phyloP scores from a whole-genome alignment of 1,284 basidiomycete genomes.

The Naganishia liquefaciens region DNA sequence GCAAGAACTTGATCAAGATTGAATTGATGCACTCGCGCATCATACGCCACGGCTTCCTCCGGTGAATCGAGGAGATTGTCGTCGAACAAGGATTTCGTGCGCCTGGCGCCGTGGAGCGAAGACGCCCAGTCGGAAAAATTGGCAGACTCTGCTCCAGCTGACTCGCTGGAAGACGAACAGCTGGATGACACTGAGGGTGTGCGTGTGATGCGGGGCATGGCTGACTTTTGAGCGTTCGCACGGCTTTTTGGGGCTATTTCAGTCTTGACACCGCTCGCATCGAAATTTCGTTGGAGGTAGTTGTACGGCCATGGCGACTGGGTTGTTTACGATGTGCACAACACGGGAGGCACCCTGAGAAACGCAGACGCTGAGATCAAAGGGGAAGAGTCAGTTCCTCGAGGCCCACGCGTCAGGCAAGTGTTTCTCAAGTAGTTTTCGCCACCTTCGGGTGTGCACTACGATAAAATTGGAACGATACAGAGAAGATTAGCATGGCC shows the following conservation, averaged over 20 bases:
- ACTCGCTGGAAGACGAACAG: constrained; percentile 11
- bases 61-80: constrained; percentile 64
- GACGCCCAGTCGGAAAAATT: constrained; percentile 48
- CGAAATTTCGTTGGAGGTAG: too few relatives aligned
- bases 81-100: constrained; percentile 80
- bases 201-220: constrained; percentile 21
- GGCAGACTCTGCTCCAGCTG: constrained; percentile 35
- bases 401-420: background rate
- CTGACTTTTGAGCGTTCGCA: background rate
- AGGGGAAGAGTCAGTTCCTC: background rate
- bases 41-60: constrained; percentile 65
- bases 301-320: too few relatives aligned
- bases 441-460: constrained; percentile 37
- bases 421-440: background rate
- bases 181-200: constrained; percentile 19
- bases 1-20: constrained; percentile 39
- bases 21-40: constrained; percentile 60
- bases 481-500: constrained; percentile 54
- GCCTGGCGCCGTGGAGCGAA: constrained; percentile 45
- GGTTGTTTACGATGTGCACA: background rate
- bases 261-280: too few relatives aligned
- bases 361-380: background rate
- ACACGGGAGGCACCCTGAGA: background rate
- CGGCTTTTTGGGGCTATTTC: too few relatives aligned
- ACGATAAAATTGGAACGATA: constrained; percentile 51